Conservation (phyloP, 495 filamentous ascomycete species). For the Penicillium psychrofluorescens region DNA sequence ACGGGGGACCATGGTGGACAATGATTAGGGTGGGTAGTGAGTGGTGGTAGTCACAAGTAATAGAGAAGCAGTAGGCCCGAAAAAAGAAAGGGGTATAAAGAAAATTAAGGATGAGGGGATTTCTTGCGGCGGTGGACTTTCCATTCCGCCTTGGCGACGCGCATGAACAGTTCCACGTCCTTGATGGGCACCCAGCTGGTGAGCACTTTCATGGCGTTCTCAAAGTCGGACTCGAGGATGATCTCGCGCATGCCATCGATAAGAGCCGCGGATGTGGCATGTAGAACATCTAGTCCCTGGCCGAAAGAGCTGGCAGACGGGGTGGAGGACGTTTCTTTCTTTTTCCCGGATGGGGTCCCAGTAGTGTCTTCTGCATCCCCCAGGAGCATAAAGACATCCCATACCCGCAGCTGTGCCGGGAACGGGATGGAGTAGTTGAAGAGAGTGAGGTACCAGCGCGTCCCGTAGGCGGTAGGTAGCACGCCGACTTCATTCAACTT, state of each 20-base stretch:
- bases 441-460: constrained; percentile 93
- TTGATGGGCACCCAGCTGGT: constrained; percentile 94
- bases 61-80: background rate
- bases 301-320: constrained; percentile 37
- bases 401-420: constrained; percentile 91
- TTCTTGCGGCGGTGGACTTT: constrained; percentile 58
- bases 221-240: constrained; percentile 89
- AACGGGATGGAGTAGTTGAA: constrained; percentile 98
- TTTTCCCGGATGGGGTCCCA: constrained; percentile 36
- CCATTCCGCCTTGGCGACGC: constrained; percentile 88
- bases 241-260: constrained; percentile 91
- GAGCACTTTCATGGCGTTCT: constrained; percentile 95
- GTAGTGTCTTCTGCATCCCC: constrained; percentile 54
- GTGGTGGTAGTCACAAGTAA: background rate
- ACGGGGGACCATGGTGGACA: no score
- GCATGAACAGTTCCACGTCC: constrained; percentile 92
- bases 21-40: background rate
- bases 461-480: constrained; percentile 85
- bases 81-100: background rate
- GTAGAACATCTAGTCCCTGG: constrained; percentile 77
- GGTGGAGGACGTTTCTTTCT: constrained; percentile 1
- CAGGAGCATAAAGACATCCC: constrained; percentile 98
- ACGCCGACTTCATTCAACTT: constrained; percentile 81
- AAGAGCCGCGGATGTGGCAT: constrained; percentile 83
- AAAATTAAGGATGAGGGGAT: constrained; percentile 5